These are phyloP conservation scores for Dentipellis sp. DNA, from an alignment of 768 basidiomycete species.

Conservation along the genomic window DNA sequence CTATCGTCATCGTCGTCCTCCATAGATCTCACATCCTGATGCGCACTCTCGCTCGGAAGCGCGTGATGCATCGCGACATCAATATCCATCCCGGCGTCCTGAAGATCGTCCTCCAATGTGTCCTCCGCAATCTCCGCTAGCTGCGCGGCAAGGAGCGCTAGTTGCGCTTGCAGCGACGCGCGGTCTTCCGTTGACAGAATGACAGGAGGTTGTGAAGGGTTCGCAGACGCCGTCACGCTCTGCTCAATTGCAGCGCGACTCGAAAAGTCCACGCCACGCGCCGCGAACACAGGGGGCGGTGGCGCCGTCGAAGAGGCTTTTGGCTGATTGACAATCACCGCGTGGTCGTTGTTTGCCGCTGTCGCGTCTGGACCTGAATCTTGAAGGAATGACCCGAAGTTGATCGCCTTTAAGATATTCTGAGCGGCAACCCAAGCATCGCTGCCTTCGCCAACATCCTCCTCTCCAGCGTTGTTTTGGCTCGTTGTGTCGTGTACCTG, in stretches of 20 bases:
- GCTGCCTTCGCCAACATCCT: constrained; percentile 32
- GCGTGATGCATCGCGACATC: constrained; percentile 2
- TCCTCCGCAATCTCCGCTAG: constrained; percentile 54
- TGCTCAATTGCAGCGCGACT: neutral
- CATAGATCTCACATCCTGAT: neutral
- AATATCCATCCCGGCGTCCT: neutral
- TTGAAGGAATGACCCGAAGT: constrained; percentile 49
- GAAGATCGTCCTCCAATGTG: constrained; percentile 8
- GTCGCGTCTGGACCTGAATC: constrained; percentile 19
- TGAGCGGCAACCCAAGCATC: constrained; percentile 75
- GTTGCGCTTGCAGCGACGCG: constrained; percentile 63
- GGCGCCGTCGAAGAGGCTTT: neutral
- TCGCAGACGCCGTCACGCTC: constrained; percentile 3
- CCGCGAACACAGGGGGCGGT: neutral
- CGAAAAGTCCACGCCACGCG: neutral
- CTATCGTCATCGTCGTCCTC: constrained; percentile 10
- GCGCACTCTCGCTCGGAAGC: neutral
- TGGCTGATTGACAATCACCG: neutral
- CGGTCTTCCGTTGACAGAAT: constrained; percentile 36
- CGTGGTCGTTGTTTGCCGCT: constrained; percentile 6
- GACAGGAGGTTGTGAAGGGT: constrained; percentile 9
- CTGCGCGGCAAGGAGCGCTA: constrained; percentile 66
- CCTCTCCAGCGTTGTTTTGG: constrained; percentile 12
- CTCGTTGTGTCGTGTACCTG: neutral
- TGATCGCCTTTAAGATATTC: constrained; percentile 69